Percentiles rank a stretch among this genome's conserved stretches.
Conservation (phyloP, 768 basidiomycete species). For the Suillus cothurnatus region DNA sequence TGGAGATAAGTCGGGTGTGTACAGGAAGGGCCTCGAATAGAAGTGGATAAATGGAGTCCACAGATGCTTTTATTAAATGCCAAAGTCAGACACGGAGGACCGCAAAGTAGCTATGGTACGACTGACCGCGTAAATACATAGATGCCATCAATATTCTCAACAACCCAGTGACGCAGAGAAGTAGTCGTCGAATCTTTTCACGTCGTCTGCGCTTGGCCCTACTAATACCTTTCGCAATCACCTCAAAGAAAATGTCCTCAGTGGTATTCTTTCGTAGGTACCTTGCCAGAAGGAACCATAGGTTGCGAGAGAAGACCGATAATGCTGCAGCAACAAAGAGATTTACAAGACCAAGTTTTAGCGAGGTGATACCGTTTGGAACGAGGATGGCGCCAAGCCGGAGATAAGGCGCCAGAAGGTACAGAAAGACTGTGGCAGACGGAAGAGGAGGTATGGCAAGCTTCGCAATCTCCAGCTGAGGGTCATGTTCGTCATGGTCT, state of each 20-base stretch:
- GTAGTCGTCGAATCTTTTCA: constrained; percentile 42
- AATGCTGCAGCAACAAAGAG: constrained; percentile 57
- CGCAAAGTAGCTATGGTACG: not conserved
- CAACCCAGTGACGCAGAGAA: constrained; percentile 46
- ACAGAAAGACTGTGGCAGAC: constrained; percentile 61
- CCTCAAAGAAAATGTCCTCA: constrained; percentile 65
- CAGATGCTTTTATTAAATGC: constrained; percentile 46
- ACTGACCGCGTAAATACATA: constrained; percentile 69
- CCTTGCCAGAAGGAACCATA: constrained; percentile 79
- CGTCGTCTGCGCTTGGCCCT: constrained; percentile 53
- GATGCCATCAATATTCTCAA: constrained; percentile 55
- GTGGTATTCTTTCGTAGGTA: constrained; percentile 66
- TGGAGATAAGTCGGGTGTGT: constrained; percentile 42
- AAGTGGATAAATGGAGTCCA: constrained; percentile 52
- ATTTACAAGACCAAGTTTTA: constrained; percentile 51
- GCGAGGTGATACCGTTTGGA: constrained; percentile 48
- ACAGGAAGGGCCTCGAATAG: constrained; percentile 39
- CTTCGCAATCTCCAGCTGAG: constrained; percentile 13
- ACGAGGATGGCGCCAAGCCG: constrained; percentile 71
- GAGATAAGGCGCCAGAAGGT: constrained; percentile 69
- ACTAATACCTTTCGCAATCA: constrained; percentile 51
- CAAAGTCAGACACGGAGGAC: constrained; percentile 15
- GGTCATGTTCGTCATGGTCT: constrained; percentile 28
- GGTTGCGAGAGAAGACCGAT: constrained; percentile 62
- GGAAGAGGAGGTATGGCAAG: constrained; percentile 49